Evolutionary conservation across 306 rosid genomes (phyloP).

Genomic region (Acmispon strigosus): DNA sequence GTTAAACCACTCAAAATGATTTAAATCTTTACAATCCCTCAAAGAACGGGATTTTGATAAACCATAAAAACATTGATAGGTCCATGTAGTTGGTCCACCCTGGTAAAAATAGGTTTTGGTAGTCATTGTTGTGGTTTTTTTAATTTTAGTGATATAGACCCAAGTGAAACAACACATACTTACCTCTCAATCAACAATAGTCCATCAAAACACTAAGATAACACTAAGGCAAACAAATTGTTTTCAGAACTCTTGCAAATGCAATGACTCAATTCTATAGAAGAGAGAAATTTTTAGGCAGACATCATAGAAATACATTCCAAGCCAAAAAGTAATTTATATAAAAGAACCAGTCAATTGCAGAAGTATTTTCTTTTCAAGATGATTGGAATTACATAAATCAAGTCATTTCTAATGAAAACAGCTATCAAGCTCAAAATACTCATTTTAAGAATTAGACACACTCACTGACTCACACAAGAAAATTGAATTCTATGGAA

Average conservation of each 20-base stretch:
- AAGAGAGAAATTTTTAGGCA: not conserved
- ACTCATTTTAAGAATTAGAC: not conserved
- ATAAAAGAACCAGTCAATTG: not conserved
- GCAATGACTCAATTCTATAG: not conserved
- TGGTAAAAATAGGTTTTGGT: not conserved
- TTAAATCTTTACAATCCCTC: not conserved
- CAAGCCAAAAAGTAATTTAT: not conserved
- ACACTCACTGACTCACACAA: not conserved
- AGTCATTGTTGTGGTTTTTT: not conserved
- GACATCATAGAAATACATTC: not conserved
- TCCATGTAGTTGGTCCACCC: not conserved
- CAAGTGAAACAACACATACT: not conserved
- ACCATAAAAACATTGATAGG: not conserved
- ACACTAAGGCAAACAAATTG: not conserved
- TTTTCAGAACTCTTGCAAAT: not conserved
- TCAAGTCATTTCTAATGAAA: not conserved
- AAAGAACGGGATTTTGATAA: not conserved
- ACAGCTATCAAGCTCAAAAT: not conserved
- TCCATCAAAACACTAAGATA: not conserved
- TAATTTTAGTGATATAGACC: too few relatives aligned
- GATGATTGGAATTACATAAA: not conserved
- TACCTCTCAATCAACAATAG: not conserved
- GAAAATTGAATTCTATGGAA: not conserved
- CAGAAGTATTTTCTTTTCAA: not conserved
- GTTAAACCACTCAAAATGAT: not conserved